Percentiles rank a stretch among this genome's conserved stretches.
These are phyloP conservation scores for Rhizopus stolonifer DNA, from an alignment of 371 early-diverging fungal species.

Conservation along the genomic window DNA sequence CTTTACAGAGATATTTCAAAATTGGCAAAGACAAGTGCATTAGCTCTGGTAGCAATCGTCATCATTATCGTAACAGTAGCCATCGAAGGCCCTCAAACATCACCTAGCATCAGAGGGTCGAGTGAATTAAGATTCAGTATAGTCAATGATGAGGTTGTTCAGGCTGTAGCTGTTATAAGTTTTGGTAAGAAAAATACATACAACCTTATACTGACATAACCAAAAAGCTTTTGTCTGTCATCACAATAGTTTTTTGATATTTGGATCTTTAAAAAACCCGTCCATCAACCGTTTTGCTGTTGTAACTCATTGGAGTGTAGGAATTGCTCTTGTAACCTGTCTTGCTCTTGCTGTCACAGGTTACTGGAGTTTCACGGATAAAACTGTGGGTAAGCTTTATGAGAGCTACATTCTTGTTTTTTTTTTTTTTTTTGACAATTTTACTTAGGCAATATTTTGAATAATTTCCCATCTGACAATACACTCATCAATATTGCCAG, in stretches of 20 bases:
- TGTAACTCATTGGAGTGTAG: conserved; percentile 73
- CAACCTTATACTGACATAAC: no score
- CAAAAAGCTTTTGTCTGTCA: conserved; percentile 80
- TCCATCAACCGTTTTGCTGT: conserved; percentile 69
- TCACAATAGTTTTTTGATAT: conserved; percentile 81
- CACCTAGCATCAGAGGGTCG: conserved; percentile 53
- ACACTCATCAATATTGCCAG: conserved; percentile 72
- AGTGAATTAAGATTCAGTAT: conserved; percentile 47
- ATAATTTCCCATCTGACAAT: conserved; percentile 75
- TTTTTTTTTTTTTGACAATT: no score
- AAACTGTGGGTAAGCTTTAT: conserved; percentile 52
- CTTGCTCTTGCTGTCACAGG: conserved; percentile 66
- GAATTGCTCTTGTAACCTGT: conserved; percentile 66
- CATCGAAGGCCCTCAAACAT: conserved; percentile 68
- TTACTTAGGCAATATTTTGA: conserved; percentile 67
- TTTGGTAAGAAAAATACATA: conserved; percentile 58
- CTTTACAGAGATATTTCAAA: conserved; percentile 80
- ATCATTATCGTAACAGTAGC: conserved; percentile 71
- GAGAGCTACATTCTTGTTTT: no score
- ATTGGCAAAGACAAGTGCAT: conserved; percentile 75
- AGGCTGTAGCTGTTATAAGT: conserved; percentile 80
- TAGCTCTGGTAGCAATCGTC: conserved; percentile 73
- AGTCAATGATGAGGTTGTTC: conserved; percentile 62
- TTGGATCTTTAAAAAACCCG: conserved; percentile 73
- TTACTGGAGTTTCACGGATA: conserved; percentile 70